Evolutionary conservation across 192 early-diverging fungal species (phyloP).

Genomic region (Coemansia sp.): DNA sequence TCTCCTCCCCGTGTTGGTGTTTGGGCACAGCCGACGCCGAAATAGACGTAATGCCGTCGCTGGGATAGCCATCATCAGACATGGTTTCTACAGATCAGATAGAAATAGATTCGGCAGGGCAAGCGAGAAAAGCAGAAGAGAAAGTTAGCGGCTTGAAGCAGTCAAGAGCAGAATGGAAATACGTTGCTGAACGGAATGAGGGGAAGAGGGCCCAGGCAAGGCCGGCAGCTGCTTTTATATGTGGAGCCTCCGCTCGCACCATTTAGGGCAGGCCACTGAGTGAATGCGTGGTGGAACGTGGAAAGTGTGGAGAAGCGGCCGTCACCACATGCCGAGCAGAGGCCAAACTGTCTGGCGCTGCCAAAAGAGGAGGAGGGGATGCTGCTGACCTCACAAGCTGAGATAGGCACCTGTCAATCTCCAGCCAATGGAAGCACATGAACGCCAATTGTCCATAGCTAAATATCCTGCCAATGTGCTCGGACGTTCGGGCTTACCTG

Average conservation of each 20-base stretch:
- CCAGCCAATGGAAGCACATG: slow-evolving; percentile 3
- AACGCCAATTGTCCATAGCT: slow-evolving; percentile 3
- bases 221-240: neutral
- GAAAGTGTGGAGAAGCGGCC: neutral
- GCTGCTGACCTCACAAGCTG: neutral
- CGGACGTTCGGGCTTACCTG: slow-evolving; percentile 15
- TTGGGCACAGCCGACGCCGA: slow-evolving; percentile 18
- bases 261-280: neutral
- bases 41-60: slow-evolving; percentile 46
- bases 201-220: neutral
- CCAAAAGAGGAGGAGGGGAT: slow-evolving; percentile 9
- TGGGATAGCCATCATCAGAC: slow-evolving; percentile 26
- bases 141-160: neutral
- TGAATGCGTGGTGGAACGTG: neutral
- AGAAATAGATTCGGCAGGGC: neutral
- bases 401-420: slow-evolving; percentile 11
- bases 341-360: neutral
- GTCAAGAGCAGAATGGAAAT: neutral
- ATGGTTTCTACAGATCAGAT: slow-evolving; percentile 27
- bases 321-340: neutral
- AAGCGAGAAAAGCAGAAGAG: neutral
- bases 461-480: slow-evolving; percentile 4
- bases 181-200: neutral
- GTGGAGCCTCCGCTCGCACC: neutral
- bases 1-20: slow-evolving; percentile 33